phyloP scores from a whole-genome alignment of 2,329 filamentous ascomycete genomes.

The Gnomoniopsis smithogilvyi region DNA sequence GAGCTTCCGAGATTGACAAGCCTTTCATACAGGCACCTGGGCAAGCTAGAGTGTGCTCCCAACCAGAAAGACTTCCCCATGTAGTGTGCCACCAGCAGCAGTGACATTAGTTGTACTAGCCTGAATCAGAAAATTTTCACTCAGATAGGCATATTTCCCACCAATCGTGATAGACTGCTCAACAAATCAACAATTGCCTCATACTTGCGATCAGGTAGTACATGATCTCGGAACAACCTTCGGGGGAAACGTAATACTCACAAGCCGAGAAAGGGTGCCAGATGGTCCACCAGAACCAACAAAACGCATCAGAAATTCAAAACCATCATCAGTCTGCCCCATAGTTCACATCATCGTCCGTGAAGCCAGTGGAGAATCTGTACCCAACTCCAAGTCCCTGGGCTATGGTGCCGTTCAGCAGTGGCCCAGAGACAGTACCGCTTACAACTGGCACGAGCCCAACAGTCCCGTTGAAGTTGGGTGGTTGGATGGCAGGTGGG shows the following conservation, averaged over 20 bases:
- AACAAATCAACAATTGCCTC: not conserved
- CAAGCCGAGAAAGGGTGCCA: not conserved
- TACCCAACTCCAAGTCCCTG: not conserved
- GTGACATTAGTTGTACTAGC: not conserved
- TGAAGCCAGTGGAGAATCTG: not conserved
- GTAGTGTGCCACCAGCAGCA: not conserved
- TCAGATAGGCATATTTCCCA: not conserved
- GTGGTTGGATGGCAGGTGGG: not conserved
- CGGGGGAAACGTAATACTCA: no score
- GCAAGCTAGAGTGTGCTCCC: not conserved
- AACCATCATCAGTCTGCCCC: not conserved
- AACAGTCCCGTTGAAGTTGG: not conserved
- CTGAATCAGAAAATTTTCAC: not conserved
- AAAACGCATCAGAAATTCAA: not conserved
- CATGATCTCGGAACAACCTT: no score
- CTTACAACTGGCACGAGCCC: not conserved
- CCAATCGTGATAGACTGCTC: not conserved
- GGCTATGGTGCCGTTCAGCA: not conserved
- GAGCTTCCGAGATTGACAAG: no score
- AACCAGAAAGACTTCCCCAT: not conserved
- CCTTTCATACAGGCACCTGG: no score
- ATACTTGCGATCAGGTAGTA: no score
- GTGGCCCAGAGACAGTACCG: not conserved
- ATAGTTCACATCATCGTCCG: not conserved
- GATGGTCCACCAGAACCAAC: not conserved